These are phyloP conservation scores for Waltergamsia citrina DNA, from an alignment of 2,329 filamentous ascomycete genomes.

Conservation along the genomic window DNA sequence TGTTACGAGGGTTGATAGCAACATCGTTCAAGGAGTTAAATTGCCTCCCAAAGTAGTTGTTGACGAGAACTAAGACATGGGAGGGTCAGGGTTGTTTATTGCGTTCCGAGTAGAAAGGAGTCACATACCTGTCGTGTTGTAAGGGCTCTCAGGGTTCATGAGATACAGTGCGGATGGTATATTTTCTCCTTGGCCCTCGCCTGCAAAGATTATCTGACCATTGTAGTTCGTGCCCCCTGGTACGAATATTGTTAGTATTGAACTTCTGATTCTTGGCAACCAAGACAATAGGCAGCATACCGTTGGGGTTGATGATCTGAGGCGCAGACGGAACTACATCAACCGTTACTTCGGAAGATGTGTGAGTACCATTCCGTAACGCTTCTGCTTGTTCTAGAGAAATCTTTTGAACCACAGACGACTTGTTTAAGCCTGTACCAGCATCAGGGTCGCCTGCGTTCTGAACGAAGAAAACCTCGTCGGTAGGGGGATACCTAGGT, in stretches of 20 bases:
- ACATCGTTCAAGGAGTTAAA: constrained; percentile 55
- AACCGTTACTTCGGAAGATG: constrained; percentile 29
- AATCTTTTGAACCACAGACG: constrained; percentile 40
- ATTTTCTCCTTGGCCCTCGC: constrained; percentile 34
- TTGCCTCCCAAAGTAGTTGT: constrained; percentile 48
- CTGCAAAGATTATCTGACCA: constrained; percentile 33
- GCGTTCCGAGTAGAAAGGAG: no score
- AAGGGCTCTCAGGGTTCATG: constrained; percentile 24
- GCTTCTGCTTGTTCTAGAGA: constrained; percentile 27
- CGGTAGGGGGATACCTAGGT: constrained; percentile 26
- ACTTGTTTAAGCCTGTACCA: constrained; percentile 41
- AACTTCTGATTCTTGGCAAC: no score
- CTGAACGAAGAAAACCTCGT: constrained; percentile 46
- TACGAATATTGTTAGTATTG: constrained; percentile 5
- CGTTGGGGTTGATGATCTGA: constrained; percentile 35
- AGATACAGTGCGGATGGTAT: constrained; percentile 12
- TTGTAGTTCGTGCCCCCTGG: constrained; percentile 34
- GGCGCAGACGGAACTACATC: constrained; percentile 28
- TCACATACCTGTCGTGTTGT: constrained; percentile 36
- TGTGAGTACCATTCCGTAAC: constrained; percentile 24
- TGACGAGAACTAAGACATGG: no score
- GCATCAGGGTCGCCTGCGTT: constrained; percentile 35
- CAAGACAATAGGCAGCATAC: no score
- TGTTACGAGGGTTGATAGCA: constrained; percentile 39
- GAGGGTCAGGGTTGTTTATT: no score